Base-by-base conservation (phyloP, 2,329 filamentous ascomycete genomes). In the Daldinia sp. region DNA sequence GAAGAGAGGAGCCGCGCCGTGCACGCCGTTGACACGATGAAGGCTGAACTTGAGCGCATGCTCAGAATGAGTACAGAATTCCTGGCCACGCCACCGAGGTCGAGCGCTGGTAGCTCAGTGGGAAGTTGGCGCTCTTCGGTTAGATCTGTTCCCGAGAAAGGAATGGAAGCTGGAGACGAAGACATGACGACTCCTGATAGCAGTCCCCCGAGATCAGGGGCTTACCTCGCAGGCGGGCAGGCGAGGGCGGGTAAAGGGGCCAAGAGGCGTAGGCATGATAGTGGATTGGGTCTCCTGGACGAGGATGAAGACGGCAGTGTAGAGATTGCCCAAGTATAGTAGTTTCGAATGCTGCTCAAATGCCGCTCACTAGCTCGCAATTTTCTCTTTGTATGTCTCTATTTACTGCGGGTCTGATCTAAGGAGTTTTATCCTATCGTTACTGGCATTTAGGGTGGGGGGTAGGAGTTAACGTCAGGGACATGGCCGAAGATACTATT, bases 231-330 rank as follows among this genome's bases (percentile, higher is more conserved):
- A n/a, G 59, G 52, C 13, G 63, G 17, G 10, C 35, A 61, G 37
- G 59, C 59, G 43, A 65, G 59, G 47, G 73, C 72, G 19, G 71
- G 70, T 0, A 73, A 65, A 23, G 77, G 72, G 23, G 77, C 64
- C 67, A 84, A 80, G 75, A 77, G 77, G 61, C 79, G 83, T 61
- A 77, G 80, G 59, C 80, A 82, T 65, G 85, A 87, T 71, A 86
- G 83, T 55, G 85, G 85, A 0, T 69, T 87, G 50, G 84, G 83
- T 0, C 76, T 87, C 21, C 66, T 86, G 71, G 83, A 85, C 25
- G 84, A 87, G 69, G 83, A 85, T 32, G 81, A 82, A 55, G 73
- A 70, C 29, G 64, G 50, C 7, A 61, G 58, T 17, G 37, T 67
- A 30, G 68, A 68, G n/a, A 10, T 68, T 41, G 55, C 67, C 27